phyloP scores from a whole-genome alignment of 1,139 yeast species.

The Zhuliangozyma blackwelliae region DNA sequence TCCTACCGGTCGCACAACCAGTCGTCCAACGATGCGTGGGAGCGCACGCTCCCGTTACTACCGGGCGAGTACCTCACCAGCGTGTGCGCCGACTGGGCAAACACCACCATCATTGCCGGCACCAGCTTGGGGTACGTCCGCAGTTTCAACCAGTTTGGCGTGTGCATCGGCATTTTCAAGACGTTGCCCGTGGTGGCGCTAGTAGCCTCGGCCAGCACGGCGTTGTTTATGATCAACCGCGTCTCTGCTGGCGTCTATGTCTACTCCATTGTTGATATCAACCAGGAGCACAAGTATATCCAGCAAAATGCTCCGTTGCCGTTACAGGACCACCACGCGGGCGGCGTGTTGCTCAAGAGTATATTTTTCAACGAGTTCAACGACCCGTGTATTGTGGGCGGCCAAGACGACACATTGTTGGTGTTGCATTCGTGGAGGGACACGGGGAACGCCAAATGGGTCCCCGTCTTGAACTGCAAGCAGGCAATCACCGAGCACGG shows the following conservation, averaged over 20 bases:
- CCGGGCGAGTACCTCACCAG: slow-evolving; percentile 34
- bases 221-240: slow-evolving; percentile 33
- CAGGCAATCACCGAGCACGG: slow-evolving; percentile 54
- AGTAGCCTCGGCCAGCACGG: slow-evolving; percentile 29
- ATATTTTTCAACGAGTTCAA: slow-evolving; percentile 79
- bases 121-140: slow-evolving; percentile 41
- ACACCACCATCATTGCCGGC: slow-evolving; percentile 38
- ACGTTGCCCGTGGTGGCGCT: slow-evolving; percentile 36
- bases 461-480: slow-evolving; percentile 72
- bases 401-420: slow-evolving; percentile 61
- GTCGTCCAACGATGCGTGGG: slow-evolving; percentile 43
- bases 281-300: slow-evolving; percentile 32
- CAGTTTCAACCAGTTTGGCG: slow-evolving; percentile 37
- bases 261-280: slow-evolving; percentile 35
- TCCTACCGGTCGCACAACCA: slow-evolving; percentile 43
- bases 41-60: slow-evolving; percentile 33
- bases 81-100: slow-evolving; percentile 21
- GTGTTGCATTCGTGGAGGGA: slow-evolving; percentile 77
- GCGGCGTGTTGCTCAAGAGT: slow-evolving; percentile 45
- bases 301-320: slow-evolving; percentile 43
- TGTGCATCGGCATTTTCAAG: slow-evolving; percentile 38
- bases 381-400: slow-evolving; percentile 84
- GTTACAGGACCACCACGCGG: slow-evolving; percentile 17
- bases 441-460: slow-evolving; percentile 76
- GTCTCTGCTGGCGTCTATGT: slow-evolving; percentile 25